These are phyloP conservation scores for Penicillium coffeae DNA, from an alignment of 495 filamentous ascomycete genomes.

Conservation along the genomic window DNA sequence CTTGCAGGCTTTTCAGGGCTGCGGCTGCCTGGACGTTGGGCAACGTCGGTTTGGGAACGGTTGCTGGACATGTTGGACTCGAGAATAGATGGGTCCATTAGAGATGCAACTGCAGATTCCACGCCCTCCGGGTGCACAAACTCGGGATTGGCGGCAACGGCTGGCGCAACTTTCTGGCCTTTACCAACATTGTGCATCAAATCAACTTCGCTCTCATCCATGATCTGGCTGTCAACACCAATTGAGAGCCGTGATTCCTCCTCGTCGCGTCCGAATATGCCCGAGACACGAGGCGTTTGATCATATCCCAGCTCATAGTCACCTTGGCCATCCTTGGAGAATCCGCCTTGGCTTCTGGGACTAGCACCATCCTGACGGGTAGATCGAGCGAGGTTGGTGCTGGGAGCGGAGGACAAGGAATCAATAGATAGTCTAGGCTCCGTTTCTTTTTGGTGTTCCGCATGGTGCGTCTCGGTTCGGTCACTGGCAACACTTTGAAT, in stretches of 20 bases:
- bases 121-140: constrained; percentile 70
- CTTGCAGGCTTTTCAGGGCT: constrained; percentile 16
- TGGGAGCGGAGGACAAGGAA: constrained; percentile 52
- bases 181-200: constrained; percentile 58
- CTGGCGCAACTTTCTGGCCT: constrained; percentile 61
- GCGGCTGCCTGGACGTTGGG: constrained; percentile 12
- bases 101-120: constrained; percentile 83
- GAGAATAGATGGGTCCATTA: constrained; percentile 72
- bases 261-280: constrained; percentile 35
- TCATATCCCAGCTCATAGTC: constrained; percentile 41
- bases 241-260: constrained; percentile 7
- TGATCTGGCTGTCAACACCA: constrained; percentile 36
- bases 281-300: constrained; percentile 25
- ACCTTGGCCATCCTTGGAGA: constrained; percentile 32
- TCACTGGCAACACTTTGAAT: constrained; percentile 86
- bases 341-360: constrained; percentile 44
- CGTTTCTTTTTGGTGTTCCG: constrained; percentile 21
- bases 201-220: constrained; percentile 60
- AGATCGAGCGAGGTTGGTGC: constrained; percentile 49
- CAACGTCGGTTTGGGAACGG: constrained; percentile 32
- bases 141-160: constrained; percentile 66
- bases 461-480: constrained; percentile 36
- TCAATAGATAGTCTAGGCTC: constrained; percentile 47
- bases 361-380: constrained; percentile 51
- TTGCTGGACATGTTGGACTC: constrained; percentile 35